Base-by-base conservation (phyloP, 2,329 filamentous ascomycete genomes). In the Emergomyces orientalis region DNA sequence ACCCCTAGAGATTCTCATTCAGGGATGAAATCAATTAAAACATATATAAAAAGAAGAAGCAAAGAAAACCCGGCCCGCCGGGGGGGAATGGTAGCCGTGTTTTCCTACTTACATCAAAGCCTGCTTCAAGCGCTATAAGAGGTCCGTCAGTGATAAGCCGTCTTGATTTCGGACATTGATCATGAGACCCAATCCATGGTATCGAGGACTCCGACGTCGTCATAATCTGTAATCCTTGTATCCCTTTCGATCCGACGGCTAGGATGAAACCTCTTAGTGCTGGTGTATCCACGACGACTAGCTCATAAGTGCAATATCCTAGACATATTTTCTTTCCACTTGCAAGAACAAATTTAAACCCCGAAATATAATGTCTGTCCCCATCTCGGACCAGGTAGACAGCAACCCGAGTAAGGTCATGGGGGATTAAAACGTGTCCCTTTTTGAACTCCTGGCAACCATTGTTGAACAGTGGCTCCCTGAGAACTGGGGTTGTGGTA, bases 61-160 rank as follows among this genome's bases (percentile, higher is more conserved):
- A n/a, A 43, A 43, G 11, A n/a, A n/a, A n/a, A n/a, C n/a, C n/a
- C n/a, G n/a, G n/a, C n/a, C n/a, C n/a, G n/a, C n/a, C n/a, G 39
- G 8, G 39, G 13, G 13, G 39, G 2, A 17, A 17, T 43, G 27
- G 14, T 34, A 4, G 52, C 52, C 7, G 2, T 27, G 52, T 9
- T 55, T 34, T 34, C 14, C 52, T 56, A n/a, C 52, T 56, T 56
- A 56, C 52, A 56, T 56, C 52, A 56, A 56, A 56, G 19, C 52
- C 51, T 9, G 52, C 52, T n/a, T 37, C 52, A 56, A 56, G 30
- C 14, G 52, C 52, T 56, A 30, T 56, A 19, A 56, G 52, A 56
- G 52, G 52, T 30, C 52, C 30, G 3, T 56, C 52, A 25, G 52
- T 56, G 27, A 56, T 17, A 56, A 30, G 52, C 52, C 52, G 30